Base-by-base conservation (phyloP, 1,284 basidiomycete genomes). In the Leccinum subrobustum region DNA sequence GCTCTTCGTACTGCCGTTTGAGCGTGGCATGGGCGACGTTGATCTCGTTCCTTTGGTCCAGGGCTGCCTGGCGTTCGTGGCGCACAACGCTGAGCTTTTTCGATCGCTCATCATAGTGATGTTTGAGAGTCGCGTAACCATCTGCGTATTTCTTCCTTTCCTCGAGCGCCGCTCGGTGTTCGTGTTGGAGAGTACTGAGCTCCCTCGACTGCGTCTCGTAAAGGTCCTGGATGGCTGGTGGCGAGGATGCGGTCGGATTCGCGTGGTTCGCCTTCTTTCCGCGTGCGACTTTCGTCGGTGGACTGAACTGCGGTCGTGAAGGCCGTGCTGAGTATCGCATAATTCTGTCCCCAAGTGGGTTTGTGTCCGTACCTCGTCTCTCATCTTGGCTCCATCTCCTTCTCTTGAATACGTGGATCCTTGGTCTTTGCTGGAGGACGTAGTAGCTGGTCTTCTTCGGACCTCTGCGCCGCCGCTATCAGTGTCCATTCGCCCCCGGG, bases 201-300 rank as follows among this genome's bases (percentile, higher is more conserved):
- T 68, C 58, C 14, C 25, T 51, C 31, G 51, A 18, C 42, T 65
- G 65, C 3, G 44, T 44, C 3, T 65, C 65, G 58, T 52, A 51
- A 25, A 51, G 29, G 4, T 48, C 35, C 54, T 56, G 65, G 3
- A 50, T 39, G 50, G 48, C 44, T 4, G 44, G 3, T 0, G 62
- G 42, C 2, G 35, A 14, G 12, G 59, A 33, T n/a, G 20, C 8
- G 29, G 48, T 50, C 23, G 48, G 48, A 50, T 16, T 23, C 14
- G 48, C 23, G 23, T 23, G 20, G 14, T 23, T 7, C 12, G 7
- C 20, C 0, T 42, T 33, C 42, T 52, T 53, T 7, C 29, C 7
- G 14, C 52, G 54, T 14, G 35, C 47, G 4, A 16, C 47, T 48
- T 48, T 11, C 2, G 20, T 25, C 23, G 48, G 42, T 44, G 42